Evolutionary conservation across 768 basidiomycete genomes (phyloP).

Genomic region (Rhodotorula sphaerocarpa): DNA sequence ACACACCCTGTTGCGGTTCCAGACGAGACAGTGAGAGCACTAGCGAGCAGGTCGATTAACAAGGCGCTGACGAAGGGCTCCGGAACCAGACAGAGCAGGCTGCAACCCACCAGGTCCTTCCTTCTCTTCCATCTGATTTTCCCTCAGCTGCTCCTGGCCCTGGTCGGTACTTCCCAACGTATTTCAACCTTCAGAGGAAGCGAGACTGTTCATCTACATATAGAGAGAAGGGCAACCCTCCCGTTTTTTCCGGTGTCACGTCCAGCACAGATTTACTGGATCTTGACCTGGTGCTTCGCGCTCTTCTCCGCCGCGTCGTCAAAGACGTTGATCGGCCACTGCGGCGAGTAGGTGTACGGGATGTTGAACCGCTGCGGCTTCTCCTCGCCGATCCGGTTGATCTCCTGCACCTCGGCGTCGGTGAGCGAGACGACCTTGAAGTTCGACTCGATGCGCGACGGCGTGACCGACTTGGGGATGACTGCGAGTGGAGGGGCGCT

Average conservation of each 20-base stretch:
- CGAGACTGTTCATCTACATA: no score
- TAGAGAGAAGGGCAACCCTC: no score
- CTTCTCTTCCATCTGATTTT: no score
- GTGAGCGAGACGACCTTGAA: constrained; percentile 50
- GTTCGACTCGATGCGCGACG: constrained; percentile 59
- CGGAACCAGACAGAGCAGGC: no score
- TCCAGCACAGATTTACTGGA: not conserved
- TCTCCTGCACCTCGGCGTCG: constrained; percentile 59
- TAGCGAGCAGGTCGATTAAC: no score
- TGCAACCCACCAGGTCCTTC: no score
- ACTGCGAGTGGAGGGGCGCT: constrained; percentile 46
- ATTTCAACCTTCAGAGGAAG: no score
- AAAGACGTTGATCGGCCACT: constrained; percentile 69
- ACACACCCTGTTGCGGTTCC: no score
- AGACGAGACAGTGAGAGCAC: no score
- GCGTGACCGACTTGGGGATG: constrained; percentile 71
- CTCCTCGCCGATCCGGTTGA: constrained; percentile 44
- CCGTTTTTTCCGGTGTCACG: not conserved
- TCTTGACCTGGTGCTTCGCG: constrained; percentile 39
- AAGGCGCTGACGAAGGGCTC: no score
- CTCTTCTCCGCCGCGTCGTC: constrained; percentile 54
- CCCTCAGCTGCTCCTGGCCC: no score
- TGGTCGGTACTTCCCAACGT: no score
- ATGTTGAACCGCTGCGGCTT: constrained; percentile 59
- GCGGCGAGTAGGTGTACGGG: constrained; percentile 54